Conservation (phyloP, 371 early-diverging fungal genomes). For the Syncephalastrum racemosum region DNA sequence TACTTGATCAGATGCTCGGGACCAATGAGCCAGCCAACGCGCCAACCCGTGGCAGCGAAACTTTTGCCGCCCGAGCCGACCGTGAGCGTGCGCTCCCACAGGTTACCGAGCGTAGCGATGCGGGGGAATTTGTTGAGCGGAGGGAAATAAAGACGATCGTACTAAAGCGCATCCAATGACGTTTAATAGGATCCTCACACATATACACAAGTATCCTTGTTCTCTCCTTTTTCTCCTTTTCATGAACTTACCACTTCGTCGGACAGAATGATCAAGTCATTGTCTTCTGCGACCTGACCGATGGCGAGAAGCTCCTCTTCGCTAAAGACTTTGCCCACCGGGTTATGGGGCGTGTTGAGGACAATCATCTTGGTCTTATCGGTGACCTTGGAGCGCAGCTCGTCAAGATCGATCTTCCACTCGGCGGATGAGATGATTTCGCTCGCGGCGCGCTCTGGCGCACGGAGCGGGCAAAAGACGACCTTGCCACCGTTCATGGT, state of each 20-base stretch:
- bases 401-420: conserved; percentile 86
- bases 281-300: conserved; percentile 75
- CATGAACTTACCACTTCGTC: conserved; percentile 82
- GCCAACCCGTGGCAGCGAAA: conserved; percentile 97
- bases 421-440: conserved; percentile 62
- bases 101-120: conserved; percentile 78
- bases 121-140: conserved; percentile 66
- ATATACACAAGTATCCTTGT: too few species aligned
- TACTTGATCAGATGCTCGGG: conserved; percentile 74
- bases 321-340: conserved; percentile 86
- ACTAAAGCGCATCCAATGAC: conserved; percentile 41
- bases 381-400: conserved; percentile 78
- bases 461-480: conserved; percentile 80
- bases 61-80: conserved; percentile 94
- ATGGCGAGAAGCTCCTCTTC: conserved; percentile 79
- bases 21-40: conserved; percentile 93
- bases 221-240: too few species aligned
- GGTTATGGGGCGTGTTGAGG: conserved; percentile 96
- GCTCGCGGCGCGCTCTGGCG: conserved; percentile 46
- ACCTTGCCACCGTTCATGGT: conserved; percentile 89
- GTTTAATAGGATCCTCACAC: not conserved
- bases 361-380: conserved; percentile 85
- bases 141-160: conserved; percentile 87
- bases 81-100: conserved; percentile 93
- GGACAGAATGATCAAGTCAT: conserved; percentile 85